These are phyloP conservation scores for Mortierella antarctica DNA, from an alignment of 192 early-diverging fungal species.

Conservation along the genomic window DNA sequence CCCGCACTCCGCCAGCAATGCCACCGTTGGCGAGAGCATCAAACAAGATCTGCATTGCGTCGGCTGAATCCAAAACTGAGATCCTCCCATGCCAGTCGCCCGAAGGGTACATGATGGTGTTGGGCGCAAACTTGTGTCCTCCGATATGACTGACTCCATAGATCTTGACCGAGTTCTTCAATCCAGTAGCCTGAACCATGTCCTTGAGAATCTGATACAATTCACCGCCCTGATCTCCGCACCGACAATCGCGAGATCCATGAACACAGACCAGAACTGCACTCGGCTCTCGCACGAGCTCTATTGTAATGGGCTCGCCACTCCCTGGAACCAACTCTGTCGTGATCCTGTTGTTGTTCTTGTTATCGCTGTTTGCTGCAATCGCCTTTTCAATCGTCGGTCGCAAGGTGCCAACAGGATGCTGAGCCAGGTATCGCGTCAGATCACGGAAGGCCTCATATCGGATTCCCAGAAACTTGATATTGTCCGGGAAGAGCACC, in stretches of 20 bases:
- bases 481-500: slow-evolving; percentile 44
- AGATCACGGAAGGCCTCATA: slow-evolving; percentile 39
- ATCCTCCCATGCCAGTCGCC: slow-evolving; percentile 69
- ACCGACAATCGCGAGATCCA: slow-evolving; percentile 60
- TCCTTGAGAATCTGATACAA: slow-evolving; percentile 50
- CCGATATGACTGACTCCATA: slow-evolving; percentile 67
- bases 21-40: slow-evolving; percentile 49
- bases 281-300: slow-evolving; percentile 24
- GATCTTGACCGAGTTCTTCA: slow-evolving; percentile 41
- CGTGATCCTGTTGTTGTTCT: neutral
- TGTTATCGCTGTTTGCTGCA: neutral
- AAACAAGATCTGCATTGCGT: slow-evolving; percentile 56
- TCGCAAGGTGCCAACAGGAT: slow-evolving; percentile 29
- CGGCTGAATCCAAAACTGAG: slow-evolving; percentile 38
- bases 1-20: slow-evolving; percentile 37
- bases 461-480: slow-evolving; percentile 27
- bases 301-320: slow-evolving; percentile 28
- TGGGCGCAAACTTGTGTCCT: slow-evolving; percentile 68
- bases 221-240: slow-evolving; percentile 56
- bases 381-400: slow-evolving; percentile 22
- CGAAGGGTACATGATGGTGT: slow-evolving; percentile 65
- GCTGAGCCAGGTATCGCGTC: slow-evolving; percentile 24
- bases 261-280: slow-evolving; percentile 58
- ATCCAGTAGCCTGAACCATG: slow-evolving; percentile 44
- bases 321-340: slow-evolving; percentile 40